Evolutionary conservation across 2,329 filamentous ascomycete species (phyloP).

Genomic region (Alternaria atra): DNA sequence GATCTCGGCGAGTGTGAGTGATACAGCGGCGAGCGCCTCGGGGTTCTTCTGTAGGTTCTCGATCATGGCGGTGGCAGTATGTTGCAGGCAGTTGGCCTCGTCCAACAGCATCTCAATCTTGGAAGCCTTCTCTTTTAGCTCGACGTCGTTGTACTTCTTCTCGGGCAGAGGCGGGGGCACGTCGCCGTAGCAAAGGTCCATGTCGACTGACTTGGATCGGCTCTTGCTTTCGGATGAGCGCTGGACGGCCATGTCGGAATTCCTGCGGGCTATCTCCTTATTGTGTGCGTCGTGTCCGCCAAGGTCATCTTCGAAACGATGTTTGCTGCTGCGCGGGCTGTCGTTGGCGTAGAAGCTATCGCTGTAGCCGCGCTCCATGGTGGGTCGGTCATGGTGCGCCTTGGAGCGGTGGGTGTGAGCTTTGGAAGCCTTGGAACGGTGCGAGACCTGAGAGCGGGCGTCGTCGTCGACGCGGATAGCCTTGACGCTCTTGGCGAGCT

Average conservation of each 20-base stretch:
- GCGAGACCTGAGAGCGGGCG: constrained; percentile 43
- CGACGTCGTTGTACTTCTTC: constrained; percentile 61
- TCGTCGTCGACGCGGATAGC: constrained; percentile 55
- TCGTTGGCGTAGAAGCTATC: constrained; percentile 58
- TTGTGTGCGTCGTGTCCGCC: constrained; percentile 42
- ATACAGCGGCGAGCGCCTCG: constrained; percentile 92
- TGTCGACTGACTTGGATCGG: constrained; percentile 69
- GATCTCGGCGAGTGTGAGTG: constrained; percentile 89
- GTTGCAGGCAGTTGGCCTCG: constrained; percentile 88
- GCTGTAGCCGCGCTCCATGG: constrained; percentile 56
- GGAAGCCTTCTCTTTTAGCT: constrained; percentile 73
- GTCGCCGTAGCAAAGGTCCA: constrained; percentile 90
- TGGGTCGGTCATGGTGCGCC: constrained; percentile 40
- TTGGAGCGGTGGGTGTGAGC: constrained; percentile 36
- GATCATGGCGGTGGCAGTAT: constrained; percentile 84
- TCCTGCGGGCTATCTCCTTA: constrained; percentile 54
- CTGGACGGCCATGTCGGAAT: constrained; percentile 51
- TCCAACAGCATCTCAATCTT: constrained; percentile 81
- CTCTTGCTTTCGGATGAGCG: constrained; percentile 23
- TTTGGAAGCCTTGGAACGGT: constrained; percentile 38
- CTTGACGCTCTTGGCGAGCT: constrained; percentile 67
- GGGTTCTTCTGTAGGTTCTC: constrained; percentile 81
- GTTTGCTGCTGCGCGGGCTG: constrained; percentile 30
- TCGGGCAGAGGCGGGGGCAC: constrained; percentile 73
- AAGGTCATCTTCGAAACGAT: constrained; percentile 46